A percentile compares a stretch with the other conserved stretches of the same genome.
phyloP scores from a whole-genome alignment of 2,329 filamentous ascomycete genomes.

The Fusarium tricinctum region DNA sequence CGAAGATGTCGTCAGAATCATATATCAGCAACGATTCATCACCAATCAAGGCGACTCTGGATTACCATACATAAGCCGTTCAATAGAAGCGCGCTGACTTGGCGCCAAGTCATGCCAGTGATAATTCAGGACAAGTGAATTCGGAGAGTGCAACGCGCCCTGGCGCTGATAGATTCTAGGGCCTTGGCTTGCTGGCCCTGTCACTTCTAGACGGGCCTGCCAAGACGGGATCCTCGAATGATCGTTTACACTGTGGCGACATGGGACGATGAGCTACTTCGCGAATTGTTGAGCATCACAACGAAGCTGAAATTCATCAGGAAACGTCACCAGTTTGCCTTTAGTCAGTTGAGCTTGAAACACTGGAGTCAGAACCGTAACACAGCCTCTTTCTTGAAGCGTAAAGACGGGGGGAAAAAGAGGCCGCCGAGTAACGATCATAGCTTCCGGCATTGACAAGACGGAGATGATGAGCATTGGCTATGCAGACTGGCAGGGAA shows the following conservation, averaged over 20 bases:
- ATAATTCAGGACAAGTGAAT: constrained; percentile 18
- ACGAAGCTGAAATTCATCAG: constrained; percentile 13
- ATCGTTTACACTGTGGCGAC: constrained; percentile 33
- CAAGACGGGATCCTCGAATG: constrained; percentile 27
- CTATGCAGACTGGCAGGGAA: background rate
- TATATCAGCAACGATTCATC: constrained; percentile 6
- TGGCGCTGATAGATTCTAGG: constrained; percentile 22
- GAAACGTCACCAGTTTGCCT: constrained; percentile 18
- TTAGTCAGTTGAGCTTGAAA: constrained; percentile 1
- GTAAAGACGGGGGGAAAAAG: constrained; percentile 27
- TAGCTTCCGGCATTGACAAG: background rate
- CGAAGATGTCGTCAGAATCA: background rate
- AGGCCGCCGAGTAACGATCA: constrained; percentile 38
- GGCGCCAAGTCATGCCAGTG: constrained; percentile 40
- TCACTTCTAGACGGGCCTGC: constrained; percentile 31
- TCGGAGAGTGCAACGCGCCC: constrained; percentile 14
- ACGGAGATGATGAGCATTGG: background rate
- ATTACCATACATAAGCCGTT: constrained; percentile 16
- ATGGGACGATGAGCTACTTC: constrained; percentile 24
- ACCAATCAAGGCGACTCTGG: constrained; percentile 15
- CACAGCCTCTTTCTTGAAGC: constrained; percentile 43
- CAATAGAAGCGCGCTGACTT: constrained; percentile 18
- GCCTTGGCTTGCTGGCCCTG: constrained; percentile 35
- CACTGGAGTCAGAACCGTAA: constrained; percentile 11
- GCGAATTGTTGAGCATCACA: constrained; percentile 22